Conservation (phyloP, 768 basidiomycete genomes). For the Pleurotus eryngii region DNA sequence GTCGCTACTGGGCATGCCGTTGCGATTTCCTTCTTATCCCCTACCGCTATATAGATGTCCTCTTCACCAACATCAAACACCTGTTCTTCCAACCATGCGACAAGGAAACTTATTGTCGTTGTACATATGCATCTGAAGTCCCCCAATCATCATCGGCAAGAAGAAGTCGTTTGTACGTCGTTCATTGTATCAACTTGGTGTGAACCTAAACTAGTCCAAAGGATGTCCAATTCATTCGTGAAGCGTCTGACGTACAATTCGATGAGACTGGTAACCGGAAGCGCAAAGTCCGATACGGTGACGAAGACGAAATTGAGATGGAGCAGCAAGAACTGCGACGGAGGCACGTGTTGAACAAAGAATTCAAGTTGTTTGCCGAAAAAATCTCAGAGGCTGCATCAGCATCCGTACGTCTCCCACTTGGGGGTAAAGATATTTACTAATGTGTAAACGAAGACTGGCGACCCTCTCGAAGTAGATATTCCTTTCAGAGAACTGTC, state of each 20-base stretch:
- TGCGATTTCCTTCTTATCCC: not conserved
- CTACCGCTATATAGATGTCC: constrained; percentile 56
- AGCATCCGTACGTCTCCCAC: constrained; percentile 52
- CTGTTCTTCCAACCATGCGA: constrained; percentile 99
- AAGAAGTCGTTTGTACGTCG: constrained; percentile 87
- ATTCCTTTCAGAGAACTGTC: constrained; percentile 96
- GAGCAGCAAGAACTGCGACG: constrained; percentile 96
- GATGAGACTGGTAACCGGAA: constrained; percentile 99
- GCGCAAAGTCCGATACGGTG: constrained; percentile 93
- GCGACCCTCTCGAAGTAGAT: constrained; percentile 88
- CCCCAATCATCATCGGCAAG: constrained; percentile 97
- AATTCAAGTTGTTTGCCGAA: constrained; percentile 91
- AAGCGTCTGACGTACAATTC: constrained; percentile 95
- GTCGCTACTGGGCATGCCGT: constrained; percentile 19
- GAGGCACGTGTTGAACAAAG: constrained; percentile 84
- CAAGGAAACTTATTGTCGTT: constrained; percentile 91
- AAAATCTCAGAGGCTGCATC: constrained; percentile 85
- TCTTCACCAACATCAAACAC: constrained; percentile 97
- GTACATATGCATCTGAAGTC: constrained; percentile 91
- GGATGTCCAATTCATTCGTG: constrained; percentile 98
- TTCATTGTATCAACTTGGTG: not conserved
- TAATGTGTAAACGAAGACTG: constrained; percentile 34
- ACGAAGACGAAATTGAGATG: constrained; percentile 98
- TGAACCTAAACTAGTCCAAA: constrained; percentile 24
- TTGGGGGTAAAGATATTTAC: not conserved